phyloP scores from a whole-genome alignment of 345 rosid genomes.

The Gossypioides kirkii region DNA sequence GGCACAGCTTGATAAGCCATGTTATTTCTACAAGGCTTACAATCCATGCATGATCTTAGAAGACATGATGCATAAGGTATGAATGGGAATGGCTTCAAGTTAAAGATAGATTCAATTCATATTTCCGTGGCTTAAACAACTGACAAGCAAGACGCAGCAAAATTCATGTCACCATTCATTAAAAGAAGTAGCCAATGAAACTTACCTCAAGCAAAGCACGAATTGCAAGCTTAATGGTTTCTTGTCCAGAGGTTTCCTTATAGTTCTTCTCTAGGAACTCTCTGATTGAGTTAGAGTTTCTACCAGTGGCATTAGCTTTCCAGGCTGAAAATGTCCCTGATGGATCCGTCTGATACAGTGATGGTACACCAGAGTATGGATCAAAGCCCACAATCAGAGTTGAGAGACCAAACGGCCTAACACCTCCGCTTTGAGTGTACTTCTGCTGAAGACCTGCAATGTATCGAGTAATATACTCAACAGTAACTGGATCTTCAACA shows the following conservation, averaged over 20 bases:
- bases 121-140: background rate
- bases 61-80: background rate
- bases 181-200: background rate
- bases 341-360: constrained; percentile 74
- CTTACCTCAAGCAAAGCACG: constrained; percentile 72
- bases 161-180: background rate
- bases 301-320: constrained; percentile 77
- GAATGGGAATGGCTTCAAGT: background rate
- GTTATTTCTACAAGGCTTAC: background rate
- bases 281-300: constrained; percentile 63
- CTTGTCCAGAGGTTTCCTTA: constrained; percentile 67
- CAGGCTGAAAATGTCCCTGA: constrained; percentile 79
- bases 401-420: constrained; percentile 57
- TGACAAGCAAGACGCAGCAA: background rate
- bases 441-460: constrained; percentile 79
- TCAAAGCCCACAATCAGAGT: constrained; percentile 62
- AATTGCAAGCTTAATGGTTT: constrained; percentile 66
- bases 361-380: constrained; percentile 45
- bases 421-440: constrained; percentile 78
- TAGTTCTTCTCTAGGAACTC: constrained; percentile 72
- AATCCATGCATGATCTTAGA: background rate
- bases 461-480: constrained; percentile 67
- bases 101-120: background rate
- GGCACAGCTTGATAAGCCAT: background rate
- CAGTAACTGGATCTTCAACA: constrained; percentile 72